Conservation (phyloP, 1,284 basidiomycete species). For the Sporisorium graminicola region DNA sequence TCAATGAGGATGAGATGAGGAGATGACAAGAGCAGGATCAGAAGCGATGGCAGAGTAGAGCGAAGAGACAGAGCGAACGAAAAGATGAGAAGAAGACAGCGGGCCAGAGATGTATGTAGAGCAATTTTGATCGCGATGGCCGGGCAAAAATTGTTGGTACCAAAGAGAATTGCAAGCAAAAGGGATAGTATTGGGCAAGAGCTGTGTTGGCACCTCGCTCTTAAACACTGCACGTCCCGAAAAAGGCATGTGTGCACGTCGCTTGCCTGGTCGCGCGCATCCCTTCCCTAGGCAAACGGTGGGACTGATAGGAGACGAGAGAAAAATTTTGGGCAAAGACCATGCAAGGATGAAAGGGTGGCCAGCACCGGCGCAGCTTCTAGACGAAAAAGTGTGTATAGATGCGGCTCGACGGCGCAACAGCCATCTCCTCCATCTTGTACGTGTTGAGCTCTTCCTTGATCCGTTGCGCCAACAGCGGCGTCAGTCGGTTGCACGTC, state of each 20-base stretch:
- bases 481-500: slow-evolving; percentile 95
- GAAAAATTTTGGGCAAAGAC: neutral
- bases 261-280: neutral
- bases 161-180: neutral
- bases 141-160: neutral
- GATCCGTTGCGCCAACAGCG: slow-evolving; percentile 91
- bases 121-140: neutral
- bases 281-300: neutral
- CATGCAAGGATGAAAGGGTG: neutral
- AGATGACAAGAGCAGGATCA: neutral
- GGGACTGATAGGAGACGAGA: neutral
- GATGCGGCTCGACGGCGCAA: slow-evolving; percentile 75
- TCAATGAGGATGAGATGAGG: slow-evolving; percentile 3
- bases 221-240: neutral
- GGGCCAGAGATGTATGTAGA: slow-evolving; percentile 1
- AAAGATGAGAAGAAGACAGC: neutral
- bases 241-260: neutral
- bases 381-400: slow-evolving; percentile 67
- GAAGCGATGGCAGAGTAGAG: neutral
- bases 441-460: slow-evolving; percentile 86
- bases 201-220: neutral
- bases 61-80: neutral
- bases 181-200: neutral
- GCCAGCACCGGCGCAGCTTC: neutral
- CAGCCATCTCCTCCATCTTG: slow-evolving; percentile 99